Conservation (phyloP, 352 stramenopile genomes). For the Phytophthora ohioensis region DNA sequence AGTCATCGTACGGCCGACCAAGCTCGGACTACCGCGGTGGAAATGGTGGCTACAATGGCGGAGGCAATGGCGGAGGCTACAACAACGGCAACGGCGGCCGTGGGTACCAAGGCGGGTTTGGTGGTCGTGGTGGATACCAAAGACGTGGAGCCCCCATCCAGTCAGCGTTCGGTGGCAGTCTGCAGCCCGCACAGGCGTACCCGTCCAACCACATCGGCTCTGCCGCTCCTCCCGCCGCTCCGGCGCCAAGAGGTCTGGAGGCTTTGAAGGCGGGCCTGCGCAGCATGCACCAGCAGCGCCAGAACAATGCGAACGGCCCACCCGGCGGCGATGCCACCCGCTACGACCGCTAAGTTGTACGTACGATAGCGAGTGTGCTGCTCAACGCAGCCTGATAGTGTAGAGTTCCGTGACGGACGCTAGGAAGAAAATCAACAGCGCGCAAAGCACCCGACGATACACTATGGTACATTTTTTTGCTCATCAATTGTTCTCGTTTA, state of each 20-base stretch:
- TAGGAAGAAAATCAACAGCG: conserved; percentile 32
- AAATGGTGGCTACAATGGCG: conserved; percentile 24
- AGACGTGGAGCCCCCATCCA: conserved; percentile 62
- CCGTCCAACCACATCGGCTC: conserved; percentile 48
- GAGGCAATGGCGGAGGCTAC: conserved; percentile 19
- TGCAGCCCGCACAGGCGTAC: conserved; percentile 63
- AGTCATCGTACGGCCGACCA: conserved; percentile 43
- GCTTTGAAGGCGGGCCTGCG: conserved; percentile 83
- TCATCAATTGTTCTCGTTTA: not conserved
- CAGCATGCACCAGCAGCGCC: conserved; percentile 87
- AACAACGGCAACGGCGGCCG: conserved; percentile 33
- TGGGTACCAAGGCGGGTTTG: conserved; percentile 35
- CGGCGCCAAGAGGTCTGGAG: conserved; percentile 63
- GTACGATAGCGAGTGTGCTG: conserved; percentile 9
- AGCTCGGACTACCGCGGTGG: conserved; percentile 47
- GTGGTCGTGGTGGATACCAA: conserved; percentile 37
- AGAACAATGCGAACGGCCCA: conserved; percentile 35
- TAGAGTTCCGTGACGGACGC: conserved; percentile 38
- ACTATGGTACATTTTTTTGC: conserved; percentile 18
- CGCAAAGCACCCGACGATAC: conserved; percentile 25
- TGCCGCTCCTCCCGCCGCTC: conserved; percentile 24
- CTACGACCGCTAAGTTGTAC: conserved; percentile 66
- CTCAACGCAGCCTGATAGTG: conserved; percentile 31
- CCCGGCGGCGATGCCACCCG: conserved; percentile 38
- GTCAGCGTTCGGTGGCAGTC: conserved; percentile 64